Percentiles rank a stretch among this genome's conserved stretches.
These are phyloP conservation scores for Salix exigua DNA, from an alignment of 345 rosid species.

Conservation along the genomic window DNA sequence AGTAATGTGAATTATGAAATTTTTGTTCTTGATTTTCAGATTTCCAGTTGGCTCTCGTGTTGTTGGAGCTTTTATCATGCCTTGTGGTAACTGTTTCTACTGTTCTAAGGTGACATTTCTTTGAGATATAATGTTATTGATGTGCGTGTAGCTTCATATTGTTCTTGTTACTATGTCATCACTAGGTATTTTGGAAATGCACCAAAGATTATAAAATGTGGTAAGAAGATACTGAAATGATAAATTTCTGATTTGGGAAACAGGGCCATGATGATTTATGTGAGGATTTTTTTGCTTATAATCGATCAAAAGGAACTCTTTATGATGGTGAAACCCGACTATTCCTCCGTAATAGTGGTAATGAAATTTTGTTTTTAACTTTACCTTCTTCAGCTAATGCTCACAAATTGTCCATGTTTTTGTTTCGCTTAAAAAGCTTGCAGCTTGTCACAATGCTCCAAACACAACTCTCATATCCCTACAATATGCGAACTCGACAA, in stretches of 20 bases:
- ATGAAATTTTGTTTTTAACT: not conserved
- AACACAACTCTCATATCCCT: no score
- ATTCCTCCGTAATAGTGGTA: constrained; percentile 70
- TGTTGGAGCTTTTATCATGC: constrained; percentile 97
- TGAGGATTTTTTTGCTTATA: constrained; percentile 91
- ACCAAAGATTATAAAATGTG: not conserved
- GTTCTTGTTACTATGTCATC: not conserved
- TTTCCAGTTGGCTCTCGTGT: constrained; percentile 85
- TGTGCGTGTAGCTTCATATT: not conserved
- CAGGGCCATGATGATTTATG: constrained; percentile 99
- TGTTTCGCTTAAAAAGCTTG: no score
- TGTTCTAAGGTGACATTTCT: constrained; percentile 65
- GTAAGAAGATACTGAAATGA: not conserved
- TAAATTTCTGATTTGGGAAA: constrained; percentile 14
- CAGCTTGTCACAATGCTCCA: no score
- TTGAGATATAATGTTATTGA: not conserved
- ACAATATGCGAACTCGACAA: no score
- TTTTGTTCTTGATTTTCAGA: constrained; percentile 27
- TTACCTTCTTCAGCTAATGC: no score
- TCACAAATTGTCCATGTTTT: no score
- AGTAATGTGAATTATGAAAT: not conserved
- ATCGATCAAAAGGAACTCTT: constrained; percentile 96
- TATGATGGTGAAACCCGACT: constrained; percentile 95
- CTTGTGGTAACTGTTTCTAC: constrained; percentile 83
- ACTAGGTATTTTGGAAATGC: no score